These are phyloP conservation scores for Ambrosiella xylebori DNA, from an alignment of 2,329 filamentous ascomycete genomes.

Conservation along the genomic window DNA sequence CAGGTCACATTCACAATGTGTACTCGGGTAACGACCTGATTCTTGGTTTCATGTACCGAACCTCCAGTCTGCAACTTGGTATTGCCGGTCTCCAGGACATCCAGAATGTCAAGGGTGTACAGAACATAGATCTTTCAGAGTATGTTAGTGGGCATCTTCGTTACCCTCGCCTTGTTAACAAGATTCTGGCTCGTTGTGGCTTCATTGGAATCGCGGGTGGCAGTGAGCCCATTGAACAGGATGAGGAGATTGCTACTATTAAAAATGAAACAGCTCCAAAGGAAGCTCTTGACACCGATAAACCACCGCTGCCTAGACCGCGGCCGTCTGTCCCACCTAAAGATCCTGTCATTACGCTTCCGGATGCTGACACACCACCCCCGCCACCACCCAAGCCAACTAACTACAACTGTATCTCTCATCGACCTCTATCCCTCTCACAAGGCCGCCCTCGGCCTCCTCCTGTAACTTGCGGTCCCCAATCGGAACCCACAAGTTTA, in stretches of 20 bases:
- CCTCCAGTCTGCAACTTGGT: conserved; percentile 65
- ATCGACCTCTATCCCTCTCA: neutral
- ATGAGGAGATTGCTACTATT: conserved; percentile 23
- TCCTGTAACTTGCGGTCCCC: neutral
- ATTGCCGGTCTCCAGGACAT: conserved; percentile 70
- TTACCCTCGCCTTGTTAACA: conserved; percentile 32
- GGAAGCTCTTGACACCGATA: neutral
- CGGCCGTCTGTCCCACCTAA: neutral
- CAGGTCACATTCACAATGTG: conserved; percentile 71
- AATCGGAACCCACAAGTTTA: neutral
- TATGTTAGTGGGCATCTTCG: conserved; percentile 37
- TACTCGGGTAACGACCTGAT: conserved; percentile 79
- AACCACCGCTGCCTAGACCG: conserved; percentile 7
- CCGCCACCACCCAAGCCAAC: neutral
- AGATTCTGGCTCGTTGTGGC: conserved; percentile 35
- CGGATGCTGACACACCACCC: neutral
- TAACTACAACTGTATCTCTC: neutral
- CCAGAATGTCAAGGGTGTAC: conserved; percentile 45
- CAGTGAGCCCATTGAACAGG: conserved; percentile 30
- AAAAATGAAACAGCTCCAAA: neutral
- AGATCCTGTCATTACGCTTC: neutral
- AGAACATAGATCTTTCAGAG: conserved; percentile 35
- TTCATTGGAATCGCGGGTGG: conserved; percentile 30
- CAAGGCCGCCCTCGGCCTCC: neutral
- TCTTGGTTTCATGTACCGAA: conserved; percentile 72